Percentiles rank a stretch among this genome's conserved stretches.
These are phyloP conservation scores for Rosa multiflora DNA, from an alignment of 306 rosid genomes.

Conservation along the genomic window DNA sequence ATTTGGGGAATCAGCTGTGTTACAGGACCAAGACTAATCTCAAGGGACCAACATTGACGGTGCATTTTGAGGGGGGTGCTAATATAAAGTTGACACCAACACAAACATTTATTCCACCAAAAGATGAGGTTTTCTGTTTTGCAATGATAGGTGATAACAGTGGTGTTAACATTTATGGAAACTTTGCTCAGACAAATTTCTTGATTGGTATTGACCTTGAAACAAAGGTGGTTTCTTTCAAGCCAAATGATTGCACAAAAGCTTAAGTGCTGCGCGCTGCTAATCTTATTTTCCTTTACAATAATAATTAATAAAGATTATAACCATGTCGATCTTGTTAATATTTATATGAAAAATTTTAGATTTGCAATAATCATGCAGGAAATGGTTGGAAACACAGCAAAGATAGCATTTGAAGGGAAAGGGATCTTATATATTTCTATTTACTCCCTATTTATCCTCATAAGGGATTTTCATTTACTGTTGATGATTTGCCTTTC, in stretches of 20 bases:
- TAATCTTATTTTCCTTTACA: not conserved
- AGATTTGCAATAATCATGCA: no score
- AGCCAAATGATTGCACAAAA: conserved; percentile 53
- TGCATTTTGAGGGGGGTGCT: conserved; percentile 56
- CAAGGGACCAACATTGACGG: conserved; percentile 42
- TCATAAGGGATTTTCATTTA: no score
- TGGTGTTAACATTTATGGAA: conserved; percentile 41
- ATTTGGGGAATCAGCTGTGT: conserved; percentile 55
- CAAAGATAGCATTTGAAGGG: no score
- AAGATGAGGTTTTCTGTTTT: conserved; percentile 53
- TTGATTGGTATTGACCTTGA: conserved; percentile 57
- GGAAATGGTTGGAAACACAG: no score
- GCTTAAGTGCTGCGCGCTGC: not conserved
- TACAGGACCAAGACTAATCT: conserved; percentile 36
- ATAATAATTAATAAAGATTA: not conserved
- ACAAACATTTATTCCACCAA: conserved; percentile 46
- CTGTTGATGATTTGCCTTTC: no score
- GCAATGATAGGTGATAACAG: conserved; percentile 37
- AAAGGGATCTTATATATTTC: no score
- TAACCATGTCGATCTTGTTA: no score
- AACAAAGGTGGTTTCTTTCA: conserved; percentile 40
- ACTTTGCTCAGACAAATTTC: conserved; percentile 48
- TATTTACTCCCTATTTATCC: no score
- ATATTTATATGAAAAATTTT: no score
- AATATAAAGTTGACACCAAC: conserved; percentile 41